Conservation (phyloP, 306 rosid genomes). For the Rosa lucieae region DNA sequence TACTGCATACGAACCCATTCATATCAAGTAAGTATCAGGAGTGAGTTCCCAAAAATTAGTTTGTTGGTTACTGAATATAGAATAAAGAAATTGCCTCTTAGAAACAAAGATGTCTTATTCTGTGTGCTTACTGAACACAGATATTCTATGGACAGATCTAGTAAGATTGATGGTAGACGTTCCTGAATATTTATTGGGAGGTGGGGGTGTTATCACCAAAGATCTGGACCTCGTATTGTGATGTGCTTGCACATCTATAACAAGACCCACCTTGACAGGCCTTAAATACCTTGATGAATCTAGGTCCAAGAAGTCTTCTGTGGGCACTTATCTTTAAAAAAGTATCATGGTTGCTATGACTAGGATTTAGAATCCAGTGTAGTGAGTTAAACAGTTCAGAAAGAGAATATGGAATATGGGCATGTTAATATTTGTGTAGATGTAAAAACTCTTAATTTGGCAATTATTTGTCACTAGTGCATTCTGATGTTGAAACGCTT, state of each 20-base stretch:
- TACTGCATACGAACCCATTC: constrained; percentile 83
- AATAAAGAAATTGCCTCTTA: background rate
- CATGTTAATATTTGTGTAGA: background rate
- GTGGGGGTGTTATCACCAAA: background rate
- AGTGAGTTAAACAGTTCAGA: background rate
- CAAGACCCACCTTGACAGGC: background rate
- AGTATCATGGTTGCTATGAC: background rate
- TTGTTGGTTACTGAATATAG: background rate
- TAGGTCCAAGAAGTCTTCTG: background rate
- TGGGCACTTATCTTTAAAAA: background rate
- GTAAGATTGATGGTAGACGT: background rate
- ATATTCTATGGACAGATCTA: background rate
- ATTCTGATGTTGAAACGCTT: constrained; percentile 14
- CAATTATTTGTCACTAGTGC: background rate
- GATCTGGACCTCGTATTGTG: background rate
- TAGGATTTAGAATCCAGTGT: background rate
- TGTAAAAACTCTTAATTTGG: background rate
- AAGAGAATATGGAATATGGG: background rate
- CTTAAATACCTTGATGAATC: background rate
- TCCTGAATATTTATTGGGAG: background rate
- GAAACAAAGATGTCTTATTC: background rate
- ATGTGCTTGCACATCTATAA: background rate
- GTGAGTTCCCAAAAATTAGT: constrained; percentile 8
- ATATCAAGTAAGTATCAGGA: constrained; percentile 65
- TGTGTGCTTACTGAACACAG: background rate